Percentiles rank a stretch among this genome's conserved stretches.
These are phyloP conservation scores for Fragosphaeria purpurea DNA, from an alignment of 2,329 filamentous ascomycete species.

Conservation along the genomic window DNA sequence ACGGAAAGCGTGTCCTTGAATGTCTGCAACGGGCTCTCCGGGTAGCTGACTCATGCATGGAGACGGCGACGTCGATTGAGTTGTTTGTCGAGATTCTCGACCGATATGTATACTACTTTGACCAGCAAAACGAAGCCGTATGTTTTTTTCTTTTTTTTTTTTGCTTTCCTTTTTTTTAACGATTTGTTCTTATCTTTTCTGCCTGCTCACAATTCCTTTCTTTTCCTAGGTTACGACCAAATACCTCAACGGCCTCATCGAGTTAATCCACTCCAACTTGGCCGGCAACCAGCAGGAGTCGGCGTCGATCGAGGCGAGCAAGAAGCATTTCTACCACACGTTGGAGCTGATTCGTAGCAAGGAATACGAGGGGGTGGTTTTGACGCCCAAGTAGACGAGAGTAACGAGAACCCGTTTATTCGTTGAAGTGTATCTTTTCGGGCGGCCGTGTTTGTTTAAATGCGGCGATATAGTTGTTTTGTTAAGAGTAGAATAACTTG, in stretches of 20 bases:
- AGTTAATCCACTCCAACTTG: slow-evolving; percentile 94
- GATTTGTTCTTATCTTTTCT: slow-evolving; percentile 15
- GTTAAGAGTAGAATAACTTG: slow-evolving; percentile 6
- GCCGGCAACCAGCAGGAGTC: slow-evolving; percentile 75
- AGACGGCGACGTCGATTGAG: slow-evolving; percentile 92
- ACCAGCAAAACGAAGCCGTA: slow-evolving; percentile 94
- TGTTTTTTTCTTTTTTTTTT: slow-evolving; percentile 17
- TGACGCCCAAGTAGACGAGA: slow-evolving; percentile 41
- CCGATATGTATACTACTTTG: slow-evolving; percentile 98
- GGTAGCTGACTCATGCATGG: slow-evolving; percentile 98
- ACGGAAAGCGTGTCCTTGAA: slow-evolving; percentile 93
- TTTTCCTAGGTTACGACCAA: slow-evolving; percentile 68
- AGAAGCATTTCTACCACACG: slow-evolving; percentile 89
- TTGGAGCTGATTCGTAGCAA: slow-evolving; percentile 86
- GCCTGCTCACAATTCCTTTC: neutral
- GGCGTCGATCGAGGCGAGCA: slow-evolving; percentile 74
- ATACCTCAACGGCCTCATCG: slow-evolving; percentile 94
- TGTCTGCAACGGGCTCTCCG: slow-evolving; percentile 90
- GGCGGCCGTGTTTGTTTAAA: neutral
- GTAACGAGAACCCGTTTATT: neutral
- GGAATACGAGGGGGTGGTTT: slow-evolving; percentile 86
- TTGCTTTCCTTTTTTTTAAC: slow-evolving; percentile 8
- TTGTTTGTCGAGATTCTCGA: slow-evolving; percentile 98
- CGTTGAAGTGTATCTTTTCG: neutral
- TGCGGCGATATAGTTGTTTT: neutral